These are phyloP conservation scores for Pachysolen tannophilus DNA, from an alignment of 805 yeast genomes.

Conservation along the genomic window DNA sequence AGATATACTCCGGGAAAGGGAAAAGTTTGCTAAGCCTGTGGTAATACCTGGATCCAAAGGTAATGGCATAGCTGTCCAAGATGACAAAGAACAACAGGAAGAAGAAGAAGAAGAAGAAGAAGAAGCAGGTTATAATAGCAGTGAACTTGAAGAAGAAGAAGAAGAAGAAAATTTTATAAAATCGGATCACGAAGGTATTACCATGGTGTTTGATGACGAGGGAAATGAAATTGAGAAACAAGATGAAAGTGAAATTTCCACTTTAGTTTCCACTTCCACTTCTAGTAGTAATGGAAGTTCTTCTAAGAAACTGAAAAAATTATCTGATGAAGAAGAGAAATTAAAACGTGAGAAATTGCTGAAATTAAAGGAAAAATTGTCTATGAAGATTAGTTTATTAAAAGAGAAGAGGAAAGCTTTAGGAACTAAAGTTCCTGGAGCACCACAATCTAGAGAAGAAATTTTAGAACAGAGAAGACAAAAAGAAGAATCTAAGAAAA, in stretches of 20 bases:
- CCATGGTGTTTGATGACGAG: slow-evolving; percentile 62
- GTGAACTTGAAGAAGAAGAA: slow-evolving; percentile 13
- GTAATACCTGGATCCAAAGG: slow-evolving; percentile 22
- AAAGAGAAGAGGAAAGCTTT: slow-evolving; percentile 87
- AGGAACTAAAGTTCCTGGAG: slow-evolving; percentile 73
- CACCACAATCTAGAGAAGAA: slow-evolving; percentile 80
- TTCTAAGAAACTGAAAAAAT: slow-evolving; percentile 10
- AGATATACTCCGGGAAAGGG: slow-evolving; percentile 49
- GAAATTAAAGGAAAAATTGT: slow-evolving; percentile 70
- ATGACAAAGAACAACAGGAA: slow-evolving; percentile 11
- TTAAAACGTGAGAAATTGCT: slow-evolving; percentile 47
- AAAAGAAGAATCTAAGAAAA: slow-evolving; percentile 29
- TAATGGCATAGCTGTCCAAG: slow-evolving; percentile 6
- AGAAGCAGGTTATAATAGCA: slow-evolving; percentile 8
- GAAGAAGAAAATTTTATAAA: slow-evolving; percentile 4
- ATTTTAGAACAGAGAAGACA: slow-evolving; percentile 57
- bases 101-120: slow-evolving; percentile 21
- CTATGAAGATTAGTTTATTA: slow-evolving; percentile 60
- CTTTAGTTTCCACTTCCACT: slow-evolving; percentile 7
- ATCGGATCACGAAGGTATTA: slow-evolving; percentile 9
- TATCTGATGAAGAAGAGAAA: slow-evolving; percentile 40
- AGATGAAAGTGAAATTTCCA: slow-evolving; percentile 9
- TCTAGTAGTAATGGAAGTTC: slow-evolving; percentile 3
- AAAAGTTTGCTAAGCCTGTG: slow-evolving; percentile 44
- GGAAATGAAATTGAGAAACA: slow-evolving; percentile 39